A percentile compares a stretch with the other conserved stretches of the same genome.
Conservation (phyloP, 2,329 filamentous ascomycete genomes). For the Botryosphaeria dothidea region DNA sequence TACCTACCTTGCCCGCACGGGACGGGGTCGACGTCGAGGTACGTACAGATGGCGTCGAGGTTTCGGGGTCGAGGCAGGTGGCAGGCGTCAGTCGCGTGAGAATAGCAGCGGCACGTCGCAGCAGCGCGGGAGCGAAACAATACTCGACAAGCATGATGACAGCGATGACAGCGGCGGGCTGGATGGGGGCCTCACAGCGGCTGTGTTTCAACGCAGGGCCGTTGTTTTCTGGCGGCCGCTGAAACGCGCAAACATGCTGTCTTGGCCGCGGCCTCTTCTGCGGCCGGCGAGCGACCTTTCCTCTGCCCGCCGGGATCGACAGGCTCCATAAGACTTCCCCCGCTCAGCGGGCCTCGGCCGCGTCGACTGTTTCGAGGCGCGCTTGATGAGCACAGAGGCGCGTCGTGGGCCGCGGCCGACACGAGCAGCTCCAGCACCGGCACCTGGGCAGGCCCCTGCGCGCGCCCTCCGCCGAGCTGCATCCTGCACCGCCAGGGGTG, state of each 20-base stretch:
- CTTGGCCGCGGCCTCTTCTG: constrained; percentile 5
- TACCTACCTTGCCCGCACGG: neutral
- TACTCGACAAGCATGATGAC: neutral
- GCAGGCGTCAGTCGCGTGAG: neutral
- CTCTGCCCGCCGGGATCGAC: constrained; percentile 3
- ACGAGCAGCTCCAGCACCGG: neutral
- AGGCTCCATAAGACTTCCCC: constrained; percentile 3
- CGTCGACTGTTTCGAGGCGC: constrained; percentile 6
- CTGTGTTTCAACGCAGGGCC: constrained; percentile 2
- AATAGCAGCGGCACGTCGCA: neutral
- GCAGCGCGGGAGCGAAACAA: neutral
- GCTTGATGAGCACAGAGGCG: neutral
- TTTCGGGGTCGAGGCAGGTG: neutral
- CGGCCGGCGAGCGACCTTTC: neutral
- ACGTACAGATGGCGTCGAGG: neutral
- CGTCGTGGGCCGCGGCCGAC: constrained; percentile 6
- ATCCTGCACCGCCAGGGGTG: constrained; percentile 2
- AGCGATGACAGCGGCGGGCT: no score
- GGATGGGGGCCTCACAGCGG: neutral
- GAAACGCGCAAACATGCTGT: constrained; percentile 8
- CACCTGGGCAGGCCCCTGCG: neutral
- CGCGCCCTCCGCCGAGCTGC: neutral
- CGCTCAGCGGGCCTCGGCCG: constrained; percentile 13
- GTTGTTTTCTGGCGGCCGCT: neutral
- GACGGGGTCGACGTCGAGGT: neutral